A percentile compares a stretch with the other conserved stretches of the same genome.
Conservation (phyloP, 345 rosid genomes). For the Corymbia maculata region DNA sequence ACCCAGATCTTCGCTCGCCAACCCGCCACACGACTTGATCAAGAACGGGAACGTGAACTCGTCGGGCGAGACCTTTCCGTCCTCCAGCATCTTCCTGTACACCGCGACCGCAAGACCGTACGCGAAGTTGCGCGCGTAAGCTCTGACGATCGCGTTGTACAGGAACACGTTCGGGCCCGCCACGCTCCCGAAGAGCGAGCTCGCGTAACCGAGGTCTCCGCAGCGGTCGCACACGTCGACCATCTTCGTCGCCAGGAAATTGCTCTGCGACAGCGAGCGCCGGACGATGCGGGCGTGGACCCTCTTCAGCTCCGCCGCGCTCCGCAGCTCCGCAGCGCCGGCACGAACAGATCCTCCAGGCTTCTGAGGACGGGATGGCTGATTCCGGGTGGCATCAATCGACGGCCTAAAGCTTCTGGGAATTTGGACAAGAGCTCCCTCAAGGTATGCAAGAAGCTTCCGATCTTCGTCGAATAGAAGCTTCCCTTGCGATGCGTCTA, state of each 20-base stretch:
- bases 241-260: conserved; percentile 42
- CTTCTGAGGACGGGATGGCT: conserved; percentile 8
- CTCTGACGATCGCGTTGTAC: conserved; percentile 44
- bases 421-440: neutral
- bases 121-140: conserved; percentile 24
- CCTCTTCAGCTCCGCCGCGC: conserved; percentile 21
- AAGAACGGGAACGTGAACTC: conserved; percentile 49
- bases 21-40: conserved; percentile 38
- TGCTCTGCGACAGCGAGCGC: conserved; percentile 40
- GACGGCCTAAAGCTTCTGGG: neutral
- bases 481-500: neutral
- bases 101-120: conserved; percentile 7
- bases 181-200: conserved; percentile 27
- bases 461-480: neutral
- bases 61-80: conserved; percentile 18
- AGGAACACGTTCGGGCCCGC: conserved; percentile 35
- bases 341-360: conserved; percentile 29
- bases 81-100: conserved; percentile 26
- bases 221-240: conserved; percentile 26
- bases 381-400: neutral
- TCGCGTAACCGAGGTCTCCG: conserved; percentile 30
- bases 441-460: neutral
- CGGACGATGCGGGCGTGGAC: conserved; percentile 26
- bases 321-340: conserved; percentile 25
- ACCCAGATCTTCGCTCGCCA: conserved; percentile 14